Conservation (phyloP, 176 grass and related monocot genomes). For the Oryza glaberrima region DNA sequence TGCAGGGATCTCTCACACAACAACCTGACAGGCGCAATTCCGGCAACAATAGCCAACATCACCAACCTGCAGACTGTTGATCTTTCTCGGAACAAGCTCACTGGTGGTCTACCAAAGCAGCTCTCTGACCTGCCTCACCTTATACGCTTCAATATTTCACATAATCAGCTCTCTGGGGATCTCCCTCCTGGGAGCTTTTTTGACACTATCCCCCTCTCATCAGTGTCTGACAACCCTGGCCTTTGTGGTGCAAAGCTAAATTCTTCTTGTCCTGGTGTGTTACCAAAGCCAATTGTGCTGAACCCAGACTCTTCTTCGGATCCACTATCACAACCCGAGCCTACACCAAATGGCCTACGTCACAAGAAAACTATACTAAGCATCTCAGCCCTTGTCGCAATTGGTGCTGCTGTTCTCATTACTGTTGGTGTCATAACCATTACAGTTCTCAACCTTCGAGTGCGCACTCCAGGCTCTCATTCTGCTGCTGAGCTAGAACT, state of each 20-base stretch:
- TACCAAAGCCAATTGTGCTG: constrained; percentile 96
- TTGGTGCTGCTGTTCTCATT: constrained; percentile 88
- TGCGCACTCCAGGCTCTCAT: constrained; percentile 49
- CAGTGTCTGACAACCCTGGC: constrained; percentile 73
- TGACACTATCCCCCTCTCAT: constrained; percentile 80
- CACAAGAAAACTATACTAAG: constrained; percentile 97
- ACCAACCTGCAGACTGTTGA: constrained; percentile 66
- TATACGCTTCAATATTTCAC: constrained; percentile 78
- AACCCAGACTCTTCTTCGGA: constrained; percentile 70
- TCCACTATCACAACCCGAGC: constrained; percentile 38
- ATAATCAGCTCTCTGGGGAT: constrained; percentile 85
- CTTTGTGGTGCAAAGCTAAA: constrained; percentile 91
- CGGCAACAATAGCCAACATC: constrained; percentile 64
- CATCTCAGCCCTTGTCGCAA: constrained; percentile 92
- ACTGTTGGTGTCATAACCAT: constrained; percentile 85
- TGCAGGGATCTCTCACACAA: constrained; percentile 95
- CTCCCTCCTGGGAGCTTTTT: constrained; percentile 94
- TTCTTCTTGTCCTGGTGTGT: constrained; percentile 69
- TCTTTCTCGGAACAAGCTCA: constrained; percentile 82
- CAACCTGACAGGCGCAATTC: constrained; percentile 82
- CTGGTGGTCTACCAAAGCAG: constrained; percentile 74
- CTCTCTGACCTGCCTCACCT: constrained; percentile 80
- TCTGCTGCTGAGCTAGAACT: constrained; percentile 64
- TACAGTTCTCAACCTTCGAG: constrained; percentile 84
- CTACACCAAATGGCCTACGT: constrained; percentile 38